Base-by-base conservation (phyloP, 345 rosid species). In the Pistacia integerrima region DNA sequence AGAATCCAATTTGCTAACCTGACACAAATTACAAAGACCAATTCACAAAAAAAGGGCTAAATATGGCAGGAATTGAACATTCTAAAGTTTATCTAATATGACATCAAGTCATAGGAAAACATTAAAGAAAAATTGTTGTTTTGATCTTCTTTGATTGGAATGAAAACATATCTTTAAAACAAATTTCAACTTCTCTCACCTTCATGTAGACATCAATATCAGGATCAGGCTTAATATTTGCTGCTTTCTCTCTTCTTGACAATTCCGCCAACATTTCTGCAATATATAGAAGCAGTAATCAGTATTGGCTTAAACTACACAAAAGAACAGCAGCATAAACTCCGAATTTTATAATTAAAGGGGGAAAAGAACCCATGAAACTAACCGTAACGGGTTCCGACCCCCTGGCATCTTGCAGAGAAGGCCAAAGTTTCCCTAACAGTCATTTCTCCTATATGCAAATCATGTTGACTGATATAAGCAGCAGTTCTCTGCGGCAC, bases 391-490 rank as follows among this genome's bases (percentile, higher is more conserved):
- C 80, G 86, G 2, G 72, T 5, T 75, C 98, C 98, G 25, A 89
- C 90, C 7, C 94, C 92, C 77, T 92, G 98, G 82, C 94, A 92
- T 79, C 86, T 85, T 13, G 97, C 97, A 0, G 97, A 89, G 83
- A 92, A 94, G 56, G 90, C 92, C 83, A 94, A 79, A 56, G 98
- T 94, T 79, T 94, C 98, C 71, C 94, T 87, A 1, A 94, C 94
- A 4, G 98, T 93, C 97, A 94, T 82, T 67, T 91, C 93, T 46
- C 87, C 91, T 6, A 91, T 86, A 38, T 94, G 98, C 64, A 89
- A 78, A 87, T 94, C 98, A 52, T 90, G 83, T 74, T 94, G 97
- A 61, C 97, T 90, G 49, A 90, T 87, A 71, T 88, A 88, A 71
- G 90, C 88, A 36, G 90, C 85, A 0, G 90, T 85, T 71, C 88